A percentile compares a stretch with the other conserved stretches of the same genome.
These are phyloP conservation scores for Cryomyces antarcticus DNA, from an alignment of 495 filamentous ascomycete genomes.

Conservation along the genomic window DNA sequence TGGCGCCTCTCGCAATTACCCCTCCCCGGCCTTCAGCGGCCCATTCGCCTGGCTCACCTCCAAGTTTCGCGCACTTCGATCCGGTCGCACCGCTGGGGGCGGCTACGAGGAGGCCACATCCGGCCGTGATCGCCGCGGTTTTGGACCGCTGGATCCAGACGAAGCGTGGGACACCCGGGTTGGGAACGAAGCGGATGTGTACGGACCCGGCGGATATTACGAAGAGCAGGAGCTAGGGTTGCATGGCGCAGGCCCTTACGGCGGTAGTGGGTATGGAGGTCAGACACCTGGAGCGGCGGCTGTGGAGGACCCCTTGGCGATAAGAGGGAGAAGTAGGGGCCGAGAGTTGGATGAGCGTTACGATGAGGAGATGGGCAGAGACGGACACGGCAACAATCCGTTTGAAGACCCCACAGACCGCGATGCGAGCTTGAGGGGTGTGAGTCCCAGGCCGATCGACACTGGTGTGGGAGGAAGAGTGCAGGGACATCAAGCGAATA, in stretches of 20 bases:
- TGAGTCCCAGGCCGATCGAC: constrained; percentile 20
- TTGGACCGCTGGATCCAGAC: constrained; percentile 41
- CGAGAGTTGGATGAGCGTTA: constrained; percentile 17
- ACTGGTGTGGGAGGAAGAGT: constrained; percentile 4
- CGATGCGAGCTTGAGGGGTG: constrained; percentile 17
- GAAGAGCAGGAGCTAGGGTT: constrained; percentile 43
- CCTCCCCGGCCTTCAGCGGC: constrained; percentile 34
- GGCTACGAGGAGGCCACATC: constrained; percentile 8
- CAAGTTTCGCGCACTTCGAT: constrained; percentile 30
- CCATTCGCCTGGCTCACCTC: constrained; percentile 36
- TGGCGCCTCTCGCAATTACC: constrained; percentile 7
- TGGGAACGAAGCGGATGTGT: constrained; percentile 35
- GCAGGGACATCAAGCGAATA: constrained; percentile 1
- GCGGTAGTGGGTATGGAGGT: constrained; percentile 7
- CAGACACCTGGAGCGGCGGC: background rate
- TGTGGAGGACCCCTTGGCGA: constrained; percentile 7
- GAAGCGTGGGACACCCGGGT: constrained; percentile 55
- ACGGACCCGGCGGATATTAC: constrained; percentile 27
- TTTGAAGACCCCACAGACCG: constrained; percentile 13
- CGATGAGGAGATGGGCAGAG: constrained; percentile 14
- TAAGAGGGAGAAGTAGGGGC: constrained; percentile 13
- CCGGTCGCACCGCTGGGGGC: constrained; percentile 24
- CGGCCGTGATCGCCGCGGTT: constrained; percentile 2
- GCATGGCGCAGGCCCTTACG: constrained; percentile 16
- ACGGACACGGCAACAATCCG: constrained; percentile 1